Percentiles rank a stretch among this genome's conserved stretches.
Conservation (phyloP, 805 yeast genomes). For the Ogataea pini region DNA sequence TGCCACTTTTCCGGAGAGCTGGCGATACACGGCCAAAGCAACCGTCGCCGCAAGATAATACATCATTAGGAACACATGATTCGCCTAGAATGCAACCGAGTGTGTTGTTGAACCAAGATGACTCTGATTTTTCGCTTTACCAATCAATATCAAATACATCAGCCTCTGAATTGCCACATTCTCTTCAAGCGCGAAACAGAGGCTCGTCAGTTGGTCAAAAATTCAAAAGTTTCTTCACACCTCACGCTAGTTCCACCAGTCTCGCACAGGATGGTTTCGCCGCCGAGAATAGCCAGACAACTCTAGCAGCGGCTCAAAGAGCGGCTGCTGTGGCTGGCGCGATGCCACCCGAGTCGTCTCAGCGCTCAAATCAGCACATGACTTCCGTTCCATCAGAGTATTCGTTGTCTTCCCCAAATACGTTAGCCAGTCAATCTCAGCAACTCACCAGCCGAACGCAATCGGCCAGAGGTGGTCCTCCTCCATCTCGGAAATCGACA, state of each 20-base stretch:
- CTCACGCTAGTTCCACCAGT: constrained; percentile 22
- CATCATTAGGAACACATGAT: background rate
- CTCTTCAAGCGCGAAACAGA: constrained; percentile 24
- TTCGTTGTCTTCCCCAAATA: background rate
- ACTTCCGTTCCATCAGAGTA: background rate
- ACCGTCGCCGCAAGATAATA: background rate
- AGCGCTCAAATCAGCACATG: background rate
- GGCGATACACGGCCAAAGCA: constrained; percentile 8
- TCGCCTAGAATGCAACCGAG: constrained; percentile 20
- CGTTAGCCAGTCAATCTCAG: background rate
- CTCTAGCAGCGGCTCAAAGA: constrained; percentile 14
- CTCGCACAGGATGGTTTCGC: constrained; percentile 16
- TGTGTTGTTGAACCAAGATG: constrained; percentile 22
- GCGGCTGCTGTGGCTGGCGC: constrained; percentile 12
- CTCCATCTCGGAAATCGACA: background rate
- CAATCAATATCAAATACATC: constrained; percentile 26
- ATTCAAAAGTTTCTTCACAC: constrained; percentile 33
- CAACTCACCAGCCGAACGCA: constrained; percentile 5
- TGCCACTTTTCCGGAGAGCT: constrained; percentile 24
- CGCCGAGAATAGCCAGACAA: constrained; percentile 7
- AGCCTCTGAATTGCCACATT: constrained; percentile 18
- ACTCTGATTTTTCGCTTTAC: constrained; percentile 29
- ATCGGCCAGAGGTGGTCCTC: constrained; percentile 1
- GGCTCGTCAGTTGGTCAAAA: constrained; percentile 33
- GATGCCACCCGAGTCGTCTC: background rate